These are phyloP conservation scores for Brassica carinata DNA, from an alignment of 345 rosid species.

Conservation along the genomic window DNA sequence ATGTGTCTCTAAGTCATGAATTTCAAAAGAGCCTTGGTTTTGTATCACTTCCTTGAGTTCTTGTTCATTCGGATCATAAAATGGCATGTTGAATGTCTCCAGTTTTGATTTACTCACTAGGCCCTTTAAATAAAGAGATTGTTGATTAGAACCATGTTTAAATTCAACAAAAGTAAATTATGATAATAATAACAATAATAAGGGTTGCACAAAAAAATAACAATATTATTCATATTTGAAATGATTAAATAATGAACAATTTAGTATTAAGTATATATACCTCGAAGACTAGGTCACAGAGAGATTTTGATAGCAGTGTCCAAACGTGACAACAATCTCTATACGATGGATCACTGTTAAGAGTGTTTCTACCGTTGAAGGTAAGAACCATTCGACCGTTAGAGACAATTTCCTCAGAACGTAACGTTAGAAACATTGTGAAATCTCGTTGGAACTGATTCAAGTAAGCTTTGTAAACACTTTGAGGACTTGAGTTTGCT, in stretches of 20 bases:
- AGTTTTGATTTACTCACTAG: conserved; percentile 40
- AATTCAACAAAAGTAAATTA: no score
- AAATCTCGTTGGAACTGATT: conserved; percentile 55
- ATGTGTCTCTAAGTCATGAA: conserved; percentile 33
- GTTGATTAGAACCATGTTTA: background rate
- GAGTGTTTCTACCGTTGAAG: conserved; percentile 39
- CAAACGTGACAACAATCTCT: conserved; percentile 44
- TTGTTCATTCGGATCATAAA: conserved; percentile 37
- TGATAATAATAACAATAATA: no score
- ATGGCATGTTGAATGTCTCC: conserved; percentile 47
- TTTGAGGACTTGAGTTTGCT: conserved; percentile 41
- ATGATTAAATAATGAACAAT: background rate
- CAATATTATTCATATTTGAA: background rate
- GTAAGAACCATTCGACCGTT: conserved; percentile 53
- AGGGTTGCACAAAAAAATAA: no score
- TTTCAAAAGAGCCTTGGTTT: conserved; percentile 44
- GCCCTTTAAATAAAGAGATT: conserved; percentile 34
- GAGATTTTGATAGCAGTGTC: conserved; percentile 39
- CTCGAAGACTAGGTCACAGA: conserved; percentile 33
- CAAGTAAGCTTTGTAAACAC: conserved; percentile 42
- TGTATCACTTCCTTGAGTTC: conserved; percentile 40
- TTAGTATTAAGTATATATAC: conserved; percentile 3
- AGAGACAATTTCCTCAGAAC: conserved; percentile 46
- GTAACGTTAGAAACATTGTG: conserved; percentile 41
- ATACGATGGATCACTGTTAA: conserved; percentile 22